Conservation (phyloP, 495 filamentous ascomycete genomes). For the Xylaria intraflava region DNA sequence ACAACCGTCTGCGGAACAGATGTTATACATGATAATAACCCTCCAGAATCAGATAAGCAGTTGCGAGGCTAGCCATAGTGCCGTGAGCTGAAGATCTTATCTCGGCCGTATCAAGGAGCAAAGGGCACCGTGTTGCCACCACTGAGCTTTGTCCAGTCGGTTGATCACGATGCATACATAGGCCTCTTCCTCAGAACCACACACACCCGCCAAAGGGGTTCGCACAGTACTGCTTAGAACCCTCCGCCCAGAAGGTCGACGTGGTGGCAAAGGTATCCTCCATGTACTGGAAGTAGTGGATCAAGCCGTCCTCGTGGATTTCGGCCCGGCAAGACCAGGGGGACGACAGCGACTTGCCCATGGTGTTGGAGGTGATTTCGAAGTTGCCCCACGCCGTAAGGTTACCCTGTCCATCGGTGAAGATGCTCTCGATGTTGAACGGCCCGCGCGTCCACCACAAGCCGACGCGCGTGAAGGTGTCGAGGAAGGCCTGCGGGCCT, state of each 20-base stretch:
- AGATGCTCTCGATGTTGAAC: not conserved
- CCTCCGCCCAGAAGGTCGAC: not conserved
- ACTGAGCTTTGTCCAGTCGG: too few species aligned
- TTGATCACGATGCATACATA: too few species aligned
- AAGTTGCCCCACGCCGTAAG: not conserved
- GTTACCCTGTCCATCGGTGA: not conserved
- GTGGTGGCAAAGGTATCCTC: not conserved
- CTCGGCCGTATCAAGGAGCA: too few species aligned
- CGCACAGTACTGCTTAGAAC: not conserved
- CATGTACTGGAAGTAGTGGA: not conserved
- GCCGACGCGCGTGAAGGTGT: not conserved
- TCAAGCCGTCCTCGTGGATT: not conserved
- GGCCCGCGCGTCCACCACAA: not conserved
- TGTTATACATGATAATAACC: too few species aligned
- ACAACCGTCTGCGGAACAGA: too few species aligned
- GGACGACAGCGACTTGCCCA: not conserved
- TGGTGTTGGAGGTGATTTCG: not conserved
- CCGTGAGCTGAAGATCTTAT: too few species aligned
- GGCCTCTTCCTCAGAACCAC: not conserved
- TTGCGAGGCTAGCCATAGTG: too few species aligned
- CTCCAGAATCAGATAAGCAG: too few species aligned
- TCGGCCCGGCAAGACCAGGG: not conserved
- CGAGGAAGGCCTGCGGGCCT: not conserved
- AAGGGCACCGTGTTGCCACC: too few species aligned
- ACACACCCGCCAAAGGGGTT: not conserved